Evolutionary conservation across 495 filamentous ascomycete genomes (phyloP), one percentile per base, ranked within the genome.

Genomic region (Xanthoparmelia taractica): DNA sequence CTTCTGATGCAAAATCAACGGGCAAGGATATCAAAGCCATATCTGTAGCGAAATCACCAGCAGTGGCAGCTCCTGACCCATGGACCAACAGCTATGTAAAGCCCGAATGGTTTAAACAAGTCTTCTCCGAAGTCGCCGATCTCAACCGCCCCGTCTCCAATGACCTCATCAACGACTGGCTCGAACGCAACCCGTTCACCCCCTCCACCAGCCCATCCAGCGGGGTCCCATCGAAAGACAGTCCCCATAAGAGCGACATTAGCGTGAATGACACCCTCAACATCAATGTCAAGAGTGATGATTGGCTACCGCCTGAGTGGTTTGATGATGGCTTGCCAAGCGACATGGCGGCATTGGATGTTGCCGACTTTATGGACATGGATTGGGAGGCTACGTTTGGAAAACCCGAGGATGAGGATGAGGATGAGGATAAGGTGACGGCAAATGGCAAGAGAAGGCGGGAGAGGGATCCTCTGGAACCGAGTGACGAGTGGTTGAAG

Each of bases 41-140:
- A 57, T 29, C 36, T 57, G 40, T 40, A 27, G 59, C 18, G 27
- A 48, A 34, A 38, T 40, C 56, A 34, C 27, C 31, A 36, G 23
- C 57, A 52, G 20, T 43, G 25, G 27, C 45, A 38, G 61, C 57
- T 15, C 73, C 73, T 45, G 75, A 80, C 57, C 69, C 72, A 0
- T 82, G 79, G 79, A 71, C 72, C 13, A 70, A 75, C 37, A 78
- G 73, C 61, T 67, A 74, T 31, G 73, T 79, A 40, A 75, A 77
- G n/a, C 68, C 76, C 11, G 72, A 76, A 36, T 66, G 71, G 33
- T 74, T 81, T 33, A 72, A 76, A 36, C 75, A 80, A 57, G 73
- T 75, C 18, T 80, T 81, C 62, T 66, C 68, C 36, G 71, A 70
- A 36, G 60, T 77, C 18, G 71, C 71, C 4, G 58, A 63, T 31